These are phyloP conservation scores for Didymella lethalis DNA, from an alignment of 2,329 filamentous ascomycete genomes.

Conservation along the genomic window DNA sequence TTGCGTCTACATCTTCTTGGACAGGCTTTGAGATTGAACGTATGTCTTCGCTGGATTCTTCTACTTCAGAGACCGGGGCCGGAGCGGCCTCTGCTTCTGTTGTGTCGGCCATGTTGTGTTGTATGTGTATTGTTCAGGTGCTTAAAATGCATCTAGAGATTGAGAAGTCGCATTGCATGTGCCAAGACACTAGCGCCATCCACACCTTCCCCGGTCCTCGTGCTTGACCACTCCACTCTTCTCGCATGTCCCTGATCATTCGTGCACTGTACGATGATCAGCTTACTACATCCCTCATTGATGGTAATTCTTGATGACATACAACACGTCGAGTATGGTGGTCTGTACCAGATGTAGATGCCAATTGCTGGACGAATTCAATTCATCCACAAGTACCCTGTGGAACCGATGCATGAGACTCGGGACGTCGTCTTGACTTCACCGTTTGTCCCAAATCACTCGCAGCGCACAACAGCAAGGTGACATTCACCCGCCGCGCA, in stretches of 20 bases:
- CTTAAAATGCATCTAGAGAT: background rate
- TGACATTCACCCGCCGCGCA: constrained; percentile 3
- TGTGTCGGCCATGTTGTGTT: constrained; percentile 34
- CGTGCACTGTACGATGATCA: too few species aligned
- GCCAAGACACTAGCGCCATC: constrained; percentile 19
- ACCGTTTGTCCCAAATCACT: too few species aligned
- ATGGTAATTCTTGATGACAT: too few species aligned
- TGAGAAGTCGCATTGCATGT: constrained; percentile 8
- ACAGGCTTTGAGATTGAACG: constrained; percentile 12
- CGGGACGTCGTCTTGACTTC: too few species aligned
- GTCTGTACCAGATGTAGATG: too few species aligned
- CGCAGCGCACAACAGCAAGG: background rate
- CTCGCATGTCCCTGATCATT: too few species aligned
- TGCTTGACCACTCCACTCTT: too few species aligned
- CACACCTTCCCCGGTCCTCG: background rate
- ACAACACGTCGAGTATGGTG: too few species aligned
- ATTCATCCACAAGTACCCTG: too few species aligned
- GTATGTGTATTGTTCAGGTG: background rate
- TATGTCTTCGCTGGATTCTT: constrained; percentile 15
- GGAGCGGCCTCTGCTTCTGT: constrained; percentile 21
- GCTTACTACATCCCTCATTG: too few species aligned
- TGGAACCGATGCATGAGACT: too few species aligned
- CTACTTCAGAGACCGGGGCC: constrained; percentile 15
- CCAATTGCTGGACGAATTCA: too few species aligned
- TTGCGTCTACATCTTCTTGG: background rate